Base-by-base conservation (phyloP, 176 grass and related monocot genomes). In the Urochloa ruziziensis region DNA sequence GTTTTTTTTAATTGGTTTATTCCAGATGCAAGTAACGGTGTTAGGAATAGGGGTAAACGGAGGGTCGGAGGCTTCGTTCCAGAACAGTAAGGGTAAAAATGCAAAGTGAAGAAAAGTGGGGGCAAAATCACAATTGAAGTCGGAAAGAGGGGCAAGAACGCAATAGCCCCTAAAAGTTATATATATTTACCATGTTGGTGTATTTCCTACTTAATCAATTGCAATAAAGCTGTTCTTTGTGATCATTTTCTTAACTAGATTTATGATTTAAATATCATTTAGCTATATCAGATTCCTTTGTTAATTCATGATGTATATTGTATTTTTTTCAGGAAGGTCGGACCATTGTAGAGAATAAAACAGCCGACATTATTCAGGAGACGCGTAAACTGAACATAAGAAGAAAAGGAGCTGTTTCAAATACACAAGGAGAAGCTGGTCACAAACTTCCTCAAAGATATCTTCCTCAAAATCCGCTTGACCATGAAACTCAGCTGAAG, bases 401-500 rank as follows among this genome's bases (percentile, higher is more conserved):
- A 74, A 88, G 93, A 90, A 96, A 96, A 96, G 91, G 75, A 78
- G 73, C 60, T 79, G 85, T 46, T 27, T 34, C 72, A 64, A 89
- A 78, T 83, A 37, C 68, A 86, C 68, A 85, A 72, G 83, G 85
- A 82, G 88, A 91, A 80, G 49, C 75, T 82, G 64, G 79, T 75
- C 87, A 88, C 78, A 95, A 90, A 69, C 86, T 83, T 74, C 47
- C 58, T 67, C 93, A 98, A 83, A 84, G 75, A 80, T 69, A 90
- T 65, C 53, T 89, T 80, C 87, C 87, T 80, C 90, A 82, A 67
- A 95, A 90, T 85, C 89, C 90, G 85, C 87, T 94, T 18, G 93
- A 96, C 27, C 88, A 99, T 54, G 96, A 90, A 73, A 96, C 87
- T 83, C 96, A 99, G 72, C 80, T 99, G 89, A 99, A 99, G 96